These are phyloP conservation scores for Malus fusca DNA, from an alignment of 306 rosid species.

Conservation along the genomic window DNA sequence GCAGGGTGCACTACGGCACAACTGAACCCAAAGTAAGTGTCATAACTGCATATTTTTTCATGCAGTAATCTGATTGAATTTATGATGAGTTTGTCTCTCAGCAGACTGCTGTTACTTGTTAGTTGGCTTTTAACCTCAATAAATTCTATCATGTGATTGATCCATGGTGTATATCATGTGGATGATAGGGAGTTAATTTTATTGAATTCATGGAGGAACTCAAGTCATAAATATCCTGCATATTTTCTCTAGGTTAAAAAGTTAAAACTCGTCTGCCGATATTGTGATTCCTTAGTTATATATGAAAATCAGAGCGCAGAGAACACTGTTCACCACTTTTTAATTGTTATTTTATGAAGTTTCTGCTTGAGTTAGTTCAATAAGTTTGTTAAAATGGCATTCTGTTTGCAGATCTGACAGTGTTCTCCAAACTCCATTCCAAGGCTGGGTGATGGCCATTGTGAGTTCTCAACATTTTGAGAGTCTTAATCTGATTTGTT, in stretches of 20 bases:
- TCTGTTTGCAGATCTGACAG: conserved; percentile 63
- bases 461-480: conserved; percentile 53
- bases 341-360: background rate
- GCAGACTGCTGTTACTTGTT: background rate
- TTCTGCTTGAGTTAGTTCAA: background rate
- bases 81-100: background rate
- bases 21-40: conserved; percentile 73
- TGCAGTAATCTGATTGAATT: conserved; percentile 9
- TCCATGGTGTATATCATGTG: background rate
- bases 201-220: conserved; percentile 3
- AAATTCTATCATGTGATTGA: background rate
- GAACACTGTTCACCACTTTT: background rate
- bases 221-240: background rate
- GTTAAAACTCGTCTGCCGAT: background rate
- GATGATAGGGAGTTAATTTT: background rate
- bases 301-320: conserved; percentile 4
- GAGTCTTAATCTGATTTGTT: background rate
- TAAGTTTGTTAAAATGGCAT: background rate
- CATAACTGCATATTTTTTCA: conserved; percentile 3
- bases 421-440: conserved; percentile 90
- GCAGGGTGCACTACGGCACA: conserved; percentile 96
- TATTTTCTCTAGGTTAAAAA: background rate
- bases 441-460: conserved; percentile 96
- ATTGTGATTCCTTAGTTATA: background rate
- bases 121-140: conserved; percentile 4